These are phyloP conservation scores for Claviceps sp. DNA, from an alignment of 2,329 filamentous ascomycete genomes.

Conservation along the genomic window DNA sequence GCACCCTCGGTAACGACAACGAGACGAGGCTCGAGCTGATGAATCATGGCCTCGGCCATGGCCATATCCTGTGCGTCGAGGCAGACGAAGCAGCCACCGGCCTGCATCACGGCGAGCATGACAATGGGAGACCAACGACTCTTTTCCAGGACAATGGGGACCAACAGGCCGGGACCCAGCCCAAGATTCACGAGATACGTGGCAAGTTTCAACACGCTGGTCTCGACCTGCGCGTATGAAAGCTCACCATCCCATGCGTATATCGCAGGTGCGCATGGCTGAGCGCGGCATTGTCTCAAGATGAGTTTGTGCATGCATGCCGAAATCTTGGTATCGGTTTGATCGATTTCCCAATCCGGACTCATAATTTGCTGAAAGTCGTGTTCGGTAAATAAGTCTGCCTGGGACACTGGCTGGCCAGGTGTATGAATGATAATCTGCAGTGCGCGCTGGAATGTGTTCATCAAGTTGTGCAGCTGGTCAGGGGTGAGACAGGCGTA, in stretches of 20 bases:
- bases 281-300: slow-evolving; percentile 23
- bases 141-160: slow-evolving; percentile 58
- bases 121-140: slow-evolving; percentile 54
- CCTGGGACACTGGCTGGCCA: slow-evolving; percentile 26
- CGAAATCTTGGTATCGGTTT: slow-evolving; percentile 24
- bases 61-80: slow-evolving; percentile 31
- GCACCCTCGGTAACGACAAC: slow-evolving; percentile 31
- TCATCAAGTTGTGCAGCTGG: slow-evolving; percentile 34
- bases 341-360: slow-evolving; percentile 33
- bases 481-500: slow-evolving; percentile 28
- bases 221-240: slow-evolving; percentile 26
- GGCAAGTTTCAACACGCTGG: slow-evolving; percentile 24
- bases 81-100: slow-evolving; percentile 37
- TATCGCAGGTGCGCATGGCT: slow-evolving; percentile 27
- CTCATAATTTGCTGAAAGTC: slow-evolving; percentile 41
- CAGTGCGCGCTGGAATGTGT: slow-evolving; percentile 40
- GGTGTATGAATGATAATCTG: slow-evolving; percentile 30
- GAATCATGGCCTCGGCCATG: slow-evolving; percentile 28
- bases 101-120: slow-evolving; percentile 55
- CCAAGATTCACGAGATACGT: slow-evolving; percentile 36
- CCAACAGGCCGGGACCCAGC: slow-evolving; percentile 37
- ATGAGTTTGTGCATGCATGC: slow-evolving; percentile 33
- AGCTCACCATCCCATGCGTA: slow-evolving; percentile 32
- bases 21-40: slow-evolving; percentile 29
- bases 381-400: slow-evolving; percentile 40